Evolutionary conservation across 306 rosid species (phyloP).

Genomic region (Cicer cuneatum): DNA sequence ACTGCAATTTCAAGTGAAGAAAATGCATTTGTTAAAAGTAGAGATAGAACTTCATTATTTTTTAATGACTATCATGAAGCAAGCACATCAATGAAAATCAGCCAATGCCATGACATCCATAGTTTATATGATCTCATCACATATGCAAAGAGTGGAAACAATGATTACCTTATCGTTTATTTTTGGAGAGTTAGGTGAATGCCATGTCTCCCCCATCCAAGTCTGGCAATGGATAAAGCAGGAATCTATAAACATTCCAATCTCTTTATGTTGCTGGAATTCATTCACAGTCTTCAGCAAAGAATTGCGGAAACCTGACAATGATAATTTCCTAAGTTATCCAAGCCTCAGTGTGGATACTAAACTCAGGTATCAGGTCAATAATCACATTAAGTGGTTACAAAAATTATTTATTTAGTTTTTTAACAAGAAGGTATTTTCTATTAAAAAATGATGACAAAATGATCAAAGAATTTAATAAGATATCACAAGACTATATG

Average conservation of each 20-base stretch:
- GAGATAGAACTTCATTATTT: constrained; percentile 26
- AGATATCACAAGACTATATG: constrained; percentile 21
- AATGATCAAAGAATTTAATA: constrained; percentile 13
- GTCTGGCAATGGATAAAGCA: constrained; percentile 95
- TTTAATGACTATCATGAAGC: constrained; percentile 2
- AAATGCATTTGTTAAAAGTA: constrained; percentile 1
- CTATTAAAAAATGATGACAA: constrained; percentile 17
- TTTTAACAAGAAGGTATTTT: not conserved
- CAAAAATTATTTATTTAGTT: not conserved
- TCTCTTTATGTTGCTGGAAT: constrained; percentile 61
- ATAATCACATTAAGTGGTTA: constrained; percentile 16
- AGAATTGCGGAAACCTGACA: constrained; percentile 79
- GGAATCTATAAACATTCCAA: constrained; percentile 82
- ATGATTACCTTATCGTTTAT: constrained; percentile 64
- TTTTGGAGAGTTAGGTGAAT: constrained; percentile 82
- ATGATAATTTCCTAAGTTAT: constrained; percentile 39
- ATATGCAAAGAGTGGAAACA: constrained; percentile 14
- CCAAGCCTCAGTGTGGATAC: constrained; percentile 18
- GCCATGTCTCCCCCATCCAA: constrained; percentile 77
- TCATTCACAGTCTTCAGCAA: constrained; percentile 70
- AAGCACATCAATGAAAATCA: constrained; percentile 1
- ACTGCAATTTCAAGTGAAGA: constrained; percentile 32
- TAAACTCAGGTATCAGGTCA: constrained; percentile 17
- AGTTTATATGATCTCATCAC: constrained; percentile 9
- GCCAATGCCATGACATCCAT: constrained; percentile 6